These are phyloP conservation scores for Corynespora cassiicola DNA, from an alignment of 2,329 filamentous ascomycete species.

Conservation along the genomic window DNA sequence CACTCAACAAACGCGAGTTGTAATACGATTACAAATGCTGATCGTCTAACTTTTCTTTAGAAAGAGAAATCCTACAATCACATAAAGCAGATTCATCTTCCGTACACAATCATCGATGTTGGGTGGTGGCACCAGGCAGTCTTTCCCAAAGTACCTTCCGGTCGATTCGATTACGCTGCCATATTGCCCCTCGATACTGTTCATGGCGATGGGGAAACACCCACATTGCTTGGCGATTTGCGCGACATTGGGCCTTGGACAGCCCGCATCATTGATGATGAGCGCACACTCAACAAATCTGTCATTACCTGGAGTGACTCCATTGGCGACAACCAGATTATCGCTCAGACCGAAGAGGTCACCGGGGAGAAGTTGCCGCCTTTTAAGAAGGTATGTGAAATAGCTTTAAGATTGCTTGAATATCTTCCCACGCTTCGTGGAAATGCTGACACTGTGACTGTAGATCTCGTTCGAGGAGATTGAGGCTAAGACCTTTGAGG, in stretches of 20 bases:
- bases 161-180: constrained; percentile 53
- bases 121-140: constrained; percentile 65
- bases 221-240: constrained; percentile 55
- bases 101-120: constrained; percentile 64
- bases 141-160: constrained; percentile 54
- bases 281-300: constrained; percentile 60
- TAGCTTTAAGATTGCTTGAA: no score
- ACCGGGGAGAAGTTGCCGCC: constrained; percentile 58
- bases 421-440: no score
- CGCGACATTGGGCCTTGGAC: constrained; percentile 62
- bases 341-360: constrained; percentile 53
- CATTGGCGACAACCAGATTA: constrained; percentile 55
- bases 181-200: constrained; percentile 38
- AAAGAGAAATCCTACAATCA: no score
- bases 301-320: constrained; percentile 59
- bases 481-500: no score
- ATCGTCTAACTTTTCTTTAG: no score
- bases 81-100: constrained; percentile 47
- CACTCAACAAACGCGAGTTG: no score
- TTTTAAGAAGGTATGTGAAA: no score
- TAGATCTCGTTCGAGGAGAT: no score
- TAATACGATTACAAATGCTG: no score
- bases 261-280: constrained; percentile 59
- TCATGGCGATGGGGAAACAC: constrained; percentile 54
- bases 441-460: no score